phyloP scores from a whole-genome alignment of 2,329 filamentous ascomycete genomes.

The Ceratocystis smalleyi region DNA sequence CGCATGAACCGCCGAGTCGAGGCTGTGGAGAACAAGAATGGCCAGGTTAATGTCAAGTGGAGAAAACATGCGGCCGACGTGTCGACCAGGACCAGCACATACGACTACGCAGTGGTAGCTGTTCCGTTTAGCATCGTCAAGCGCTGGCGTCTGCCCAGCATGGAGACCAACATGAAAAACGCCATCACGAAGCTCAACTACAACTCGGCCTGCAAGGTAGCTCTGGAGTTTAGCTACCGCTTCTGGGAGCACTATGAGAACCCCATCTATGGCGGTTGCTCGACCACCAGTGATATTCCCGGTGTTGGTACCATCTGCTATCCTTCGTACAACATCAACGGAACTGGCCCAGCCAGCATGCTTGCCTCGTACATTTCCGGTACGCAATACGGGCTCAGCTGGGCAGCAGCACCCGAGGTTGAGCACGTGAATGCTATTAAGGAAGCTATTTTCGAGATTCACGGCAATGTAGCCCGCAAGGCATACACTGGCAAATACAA shows the following conservation, averaged over 20 bases:
- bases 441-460: constrained; percentile 49
- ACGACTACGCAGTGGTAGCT: constrained; percentile 52
- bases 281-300: constrained; percentile 37
- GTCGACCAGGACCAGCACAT: constrained; percentile 33
- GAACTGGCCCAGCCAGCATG: constrained; percentile 44
- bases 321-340: constrained; percentile 50
- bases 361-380: constrained; percentile 43
- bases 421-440: constrained; percentile 49
- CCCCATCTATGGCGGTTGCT: constrained; percentile 50
- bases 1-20: constrained; percentile 42
- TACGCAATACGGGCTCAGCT: constrained; percentile 24
- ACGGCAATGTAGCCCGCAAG: constrained; percentile 31
- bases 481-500: constrained; percentile 51
- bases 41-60: constrained; percentile 45
- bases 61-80: constrained; percentile 29
- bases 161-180: constrained; percentile 30
- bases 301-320: constrained; percentile 50
- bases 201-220: constrained; percentile 38
- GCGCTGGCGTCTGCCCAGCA: constrained; percentile 40
- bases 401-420: constrained; percentile 35
- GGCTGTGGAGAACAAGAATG: constrained; percentile 34
- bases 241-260: constrained; percentile 39
- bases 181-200: constrained; percentile 35
- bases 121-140: constrained; percentile 50
- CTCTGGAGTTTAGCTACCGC: constrained; percentile 51